Base-by-base conservation (phyloP, 2,329 filamentous ascomycete species). In the Neoascochyta sp. region DNA sequence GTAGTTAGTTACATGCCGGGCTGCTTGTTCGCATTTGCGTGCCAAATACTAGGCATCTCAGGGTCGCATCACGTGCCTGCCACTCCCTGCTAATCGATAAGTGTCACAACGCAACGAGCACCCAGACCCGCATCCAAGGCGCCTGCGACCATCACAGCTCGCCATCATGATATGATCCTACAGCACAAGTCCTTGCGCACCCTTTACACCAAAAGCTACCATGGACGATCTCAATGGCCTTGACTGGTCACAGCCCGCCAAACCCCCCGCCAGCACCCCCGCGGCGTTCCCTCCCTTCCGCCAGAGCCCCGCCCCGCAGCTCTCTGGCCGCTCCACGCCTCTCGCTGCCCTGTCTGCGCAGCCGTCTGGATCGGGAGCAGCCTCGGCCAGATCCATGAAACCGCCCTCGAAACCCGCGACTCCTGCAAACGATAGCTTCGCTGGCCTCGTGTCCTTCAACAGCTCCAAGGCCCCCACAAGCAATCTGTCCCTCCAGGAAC, bases 391-490 rank as follows among this genome's bases (percentile, higher is more conserved):
- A 42, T 51, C 64, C 44, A 36, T 62, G 60, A 60, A 79, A 68
- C 42, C 62, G 54, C 50, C 62, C 3, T 64, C 70, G 4, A 83
- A 79, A 19, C 63, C 75, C 5, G 65, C 73, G 25, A 65, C 63
- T n/a, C 60, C 65, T 16, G 61, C 60, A 12, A 67, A 65, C 36
- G 86, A 92, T 56, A 87, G 82, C 67, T 92, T 92, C 65, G 84
- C 85, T 52, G 83, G 80, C 50, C 69, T 92, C 29, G 71, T 88
- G 39, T 79, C 74, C 45, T 79, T 83, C 50, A 75, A 75, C 29
- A 52, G 43, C 26, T 63, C 74, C 16, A 66, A 73, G 28, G 81
- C 80, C 58, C 45, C 66, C 31, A 76, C 74, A 16, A 82, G 80
- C 60, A 92, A 83, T 43, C 69, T 95, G 10, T 78, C 78, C 2